Evolutionary conservation across 768 basidiomycete genomes (phyloP).

Genomic region (Neoboletus magnificus): DNA sequence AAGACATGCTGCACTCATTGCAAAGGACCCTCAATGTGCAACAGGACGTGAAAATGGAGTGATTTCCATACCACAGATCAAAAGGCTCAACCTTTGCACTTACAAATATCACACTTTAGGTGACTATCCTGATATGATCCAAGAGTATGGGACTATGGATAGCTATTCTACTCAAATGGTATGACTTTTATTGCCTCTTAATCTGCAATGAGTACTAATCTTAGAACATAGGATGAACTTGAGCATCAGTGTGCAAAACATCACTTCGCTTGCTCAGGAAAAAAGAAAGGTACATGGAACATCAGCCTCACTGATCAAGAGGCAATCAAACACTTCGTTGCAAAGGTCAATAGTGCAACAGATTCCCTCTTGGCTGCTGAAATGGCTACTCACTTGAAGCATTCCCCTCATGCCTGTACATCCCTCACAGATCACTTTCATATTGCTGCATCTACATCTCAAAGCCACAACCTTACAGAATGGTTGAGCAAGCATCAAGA

Average conservation of each 20-base stretch:
- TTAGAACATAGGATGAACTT: conserved; percentile 32
- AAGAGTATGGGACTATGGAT: conserved; percentile 33
- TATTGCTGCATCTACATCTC: background rate
- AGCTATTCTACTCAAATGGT: too few species aligned
- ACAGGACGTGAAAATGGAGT: too few species aligned
- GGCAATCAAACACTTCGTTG: background rate
- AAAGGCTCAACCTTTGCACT: conserved; percentile 9
- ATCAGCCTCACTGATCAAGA: background rate
- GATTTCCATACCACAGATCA: background rate
- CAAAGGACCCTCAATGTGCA: background rate
- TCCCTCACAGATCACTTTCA: background rate
- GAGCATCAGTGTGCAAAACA: conserved; percentile 36
- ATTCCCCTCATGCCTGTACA: background rate
- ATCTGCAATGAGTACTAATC: too few species aligned
- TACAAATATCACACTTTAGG: conserved; percentile 19
- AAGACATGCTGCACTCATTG: background rate
- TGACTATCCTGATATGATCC: too few species aligned
- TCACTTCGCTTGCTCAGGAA: conserved; percentile 20
- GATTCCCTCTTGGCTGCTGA: background rate
- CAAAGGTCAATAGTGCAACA: background rate
- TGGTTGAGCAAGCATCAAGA: background rate
- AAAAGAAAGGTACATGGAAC: background rate
- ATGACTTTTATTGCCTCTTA: conserved; percentile 2
- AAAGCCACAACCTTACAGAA: too few species aligned
- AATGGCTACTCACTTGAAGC: background rate